Conservation (phyloP, 2,329 filamentous ascomycete species). For the Byssochlamys sp. region DNA sequence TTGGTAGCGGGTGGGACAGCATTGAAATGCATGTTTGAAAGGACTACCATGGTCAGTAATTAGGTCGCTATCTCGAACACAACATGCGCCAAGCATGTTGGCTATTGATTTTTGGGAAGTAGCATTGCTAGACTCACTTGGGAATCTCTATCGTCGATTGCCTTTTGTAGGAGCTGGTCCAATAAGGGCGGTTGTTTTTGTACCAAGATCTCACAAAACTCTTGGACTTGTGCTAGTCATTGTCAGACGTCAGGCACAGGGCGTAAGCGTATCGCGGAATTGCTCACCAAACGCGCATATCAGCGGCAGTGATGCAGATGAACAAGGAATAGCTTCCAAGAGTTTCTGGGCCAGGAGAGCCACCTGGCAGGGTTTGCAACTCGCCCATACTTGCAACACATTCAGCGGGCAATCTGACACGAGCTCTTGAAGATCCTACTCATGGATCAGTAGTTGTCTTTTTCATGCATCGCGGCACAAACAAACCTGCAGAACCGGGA, state of each 20-base stretch:
- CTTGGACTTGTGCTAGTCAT: constrained; percentile 17
- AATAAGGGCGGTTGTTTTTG: constrained; percentile 23
- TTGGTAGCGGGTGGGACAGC: constrained; percentile 26
- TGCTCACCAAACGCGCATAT: constrained; percentile 40
- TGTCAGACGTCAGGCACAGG: neutral
- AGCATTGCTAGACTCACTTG: constrained; percentile 17
- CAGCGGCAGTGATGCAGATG: constrained; percentile 42
- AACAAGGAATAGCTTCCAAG: constrained; percentile 43
- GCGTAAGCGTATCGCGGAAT: neutral
- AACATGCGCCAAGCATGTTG: neutral
- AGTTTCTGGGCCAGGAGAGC: constrained; percentile 35
- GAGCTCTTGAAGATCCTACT: constrained; percentile 22
- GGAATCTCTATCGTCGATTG: constrained; percentile 15
- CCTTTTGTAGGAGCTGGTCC: constrained; percentile 25
- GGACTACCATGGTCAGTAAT: constrained; percentile 15
- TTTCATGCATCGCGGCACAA: neutral
- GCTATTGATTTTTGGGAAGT: neutral
- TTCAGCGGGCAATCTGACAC: constrained; percentile 19
- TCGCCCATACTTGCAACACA: constrained; percentile 38
- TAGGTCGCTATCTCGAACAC: neutral
- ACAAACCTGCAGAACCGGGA: constrained; percentile 40
- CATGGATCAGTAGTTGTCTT: constrained; percentile 5
- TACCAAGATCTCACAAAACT: constrained; percentile 25
- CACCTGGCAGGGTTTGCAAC: constrained; percentile 42
- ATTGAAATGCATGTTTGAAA: constrained; percentile 22